Conservation (phyloP, 1,139 yeast genomes). For the Kazachstania sp. region DNA sequence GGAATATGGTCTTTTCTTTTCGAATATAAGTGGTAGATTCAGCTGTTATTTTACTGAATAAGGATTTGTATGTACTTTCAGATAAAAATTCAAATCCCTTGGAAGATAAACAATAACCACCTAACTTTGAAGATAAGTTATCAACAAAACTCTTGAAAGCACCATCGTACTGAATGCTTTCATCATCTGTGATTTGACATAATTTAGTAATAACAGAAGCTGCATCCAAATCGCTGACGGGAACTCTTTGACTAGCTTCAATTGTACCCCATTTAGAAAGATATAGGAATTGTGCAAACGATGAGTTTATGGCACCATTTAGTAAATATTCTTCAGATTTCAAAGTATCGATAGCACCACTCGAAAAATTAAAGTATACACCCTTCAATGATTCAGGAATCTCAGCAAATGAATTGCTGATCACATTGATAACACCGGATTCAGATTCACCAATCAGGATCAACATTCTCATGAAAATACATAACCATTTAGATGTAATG, state of each 20-base stretch:
- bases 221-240: conserved; percentile 41
- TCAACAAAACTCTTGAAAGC: conserved; percentile 10
- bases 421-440: conserved; percentile 29
- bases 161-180: conserved; percentile 8
- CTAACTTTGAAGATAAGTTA: conserved; percentile 10
- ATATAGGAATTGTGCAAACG: conserved; percentile 28
- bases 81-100: conserved; percentile 4
- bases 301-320: conserved; percentile 10
- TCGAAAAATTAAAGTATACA: conserved; percentile 15
- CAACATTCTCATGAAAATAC: conserved; percentile 38
- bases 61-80: conserved; percentile 2
- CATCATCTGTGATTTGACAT: conserved; percentile 27
- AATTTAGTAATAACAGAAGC: conserved; percentile 39
- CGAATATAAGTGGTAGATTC: not conserved
- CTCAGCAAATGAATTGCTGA: conserved; percentile 23
- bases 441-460: conserved; percentile 48
- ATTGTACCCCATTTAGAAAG: conserved; percentile 20
- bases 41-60: conserved; percentile 4
- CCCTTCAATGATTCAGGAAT: conserved; percentile 11
- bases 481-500: conserved; percentile 44
- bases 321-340: conserved; percentile 9
- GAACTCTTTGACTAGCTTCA: conserved; percentile 28
- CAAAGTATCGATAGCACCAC: conserved; percentile 14
- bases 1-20: not conserved
- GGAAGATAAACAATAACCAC: conserved; percentile 8